Evolutionary conservation across 768 basidiomycete genomes (phyloP), one percentile per base, ranked within the genome.

Genomic region (Pholiota molesta): DNA sequence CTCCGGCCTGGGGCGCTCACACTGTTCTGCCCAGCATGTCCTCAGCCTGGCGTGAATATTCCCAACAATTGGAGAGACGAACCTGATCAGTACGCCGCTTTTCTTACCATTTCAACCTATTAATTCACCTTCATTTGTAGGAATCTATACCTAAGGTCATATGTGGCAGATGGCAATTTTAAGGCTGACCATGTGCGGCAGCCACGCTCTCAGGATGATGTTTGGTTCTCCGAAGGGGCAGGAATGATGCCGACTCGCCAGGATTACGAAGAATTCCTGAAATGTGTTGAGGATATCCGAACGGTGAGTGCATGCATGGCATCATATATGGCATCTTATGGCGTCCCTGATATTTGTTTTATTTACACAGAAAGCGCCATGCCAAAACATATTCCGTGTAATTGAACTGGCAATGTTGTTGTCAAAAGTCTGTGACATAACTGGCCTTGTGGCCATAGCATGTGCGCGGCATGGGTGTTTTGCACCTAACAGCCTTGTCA

Each of bases 111-210:
- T 2, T 26, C 26, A 42, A 19, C 2, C 14, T 42, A 14, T 42
- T 35, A 1, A 35, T 6, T 35, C 2, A 35, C 33, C 6, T 2
- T 26, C 26, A 5, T 19, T 49, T 13, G 3, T n/a, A 71, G 69
- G 17, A 60, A 58, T 26, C 14, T 68, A 0, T 69, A 62, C 33
- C 47, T 52, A 5, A 23, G 68, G 9, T 60, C 37, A 45, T 44
- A 69, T 17, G 62, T 68, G 2, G 57, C 69, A 40, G 70, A 73
- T 55, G 69, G 70, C 2, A 72, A 72, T 21, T 71, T 74, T 51
- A 67, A 63, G 19, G 67, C 67, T 0, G 66, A 70, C 11, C 70
- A 71, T 42, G 28, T 66, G 42, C 60, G 57, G 35, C 62, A 65
- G 59, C 66, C 66, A 44, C 44, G 39, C 11, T 55, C 60, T 16